Percentiles rank a stretch among this genome's conserved stretches.
These are phyloP conservation scores for Dryas octopetala DNA, from an alignment of 306 rosid genomes.

Conservation along the genomic window DNA sequence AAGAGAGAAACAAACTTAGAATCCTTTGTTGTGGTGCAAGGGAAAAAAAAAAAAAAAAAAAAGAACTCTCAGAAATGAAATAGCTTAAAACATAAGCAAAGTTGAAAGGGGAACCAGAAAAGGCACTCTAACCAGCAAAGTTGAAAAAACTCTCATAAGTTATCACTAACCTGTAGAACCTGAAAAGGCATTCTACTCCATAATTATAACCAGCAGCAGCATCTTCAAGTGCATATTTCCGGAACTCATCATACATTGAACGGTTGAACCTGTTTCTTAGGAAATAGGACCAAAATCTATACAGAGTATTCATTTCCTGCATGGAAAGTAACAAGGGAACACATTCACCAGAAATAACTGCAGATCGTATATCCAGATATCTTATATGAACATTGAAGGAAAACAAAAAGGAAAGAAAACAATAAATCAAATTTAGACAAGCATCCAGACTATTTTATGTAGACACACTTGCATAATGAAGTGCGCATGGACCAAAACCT, in stretches of 20 bases:
- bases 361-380: slow-evolving; percentile 6
- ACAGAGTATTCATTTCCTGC: slow-evolving; percentile 98
- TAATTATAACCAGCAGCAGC: slow-evolving; percentile 86
- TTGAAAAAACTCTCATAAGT: not conserved
- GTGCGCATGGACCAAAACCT: not conserved
- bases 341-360: slow-evolving; percentile 2
- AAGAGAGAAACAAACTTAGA: not conserved
- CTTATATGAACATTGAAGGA: slow-evolving; percentile 16
- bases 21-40: not conserved
- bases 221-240: slow-evolving; percentile 82
- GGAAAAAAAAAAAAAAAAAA: not conserved
- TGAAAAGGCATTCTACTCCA: slow-evolving; percentile 96
- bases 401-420: slow-evolving; percentile 1
- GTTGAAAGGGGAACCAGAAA: slow-evolving; percentile 56
- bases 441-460: not conserved
- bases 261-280: slow-evolving; percentile 72
- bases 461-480: not conserved
- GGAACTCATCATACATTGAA: slow-evolving; percentile 84
- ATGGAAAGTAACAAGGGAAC: slow-evolving; percentile 12
- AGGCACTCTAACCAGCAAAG: slow-evolving; percentile 62
- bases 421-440: not conserved
- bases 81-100: not conserved
- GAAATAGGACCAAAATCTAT: slow-evolving; percentile 89
- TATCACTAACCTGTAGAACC: slow-evolving; percentile 76
- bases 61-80: not conserved